A percentile compares a stretch with the other conserved stretches of the same genome.
Conservation (phyloP, 2,329 filamentous ascomycete species). For the Talaromyces verruculosus region DNA sequence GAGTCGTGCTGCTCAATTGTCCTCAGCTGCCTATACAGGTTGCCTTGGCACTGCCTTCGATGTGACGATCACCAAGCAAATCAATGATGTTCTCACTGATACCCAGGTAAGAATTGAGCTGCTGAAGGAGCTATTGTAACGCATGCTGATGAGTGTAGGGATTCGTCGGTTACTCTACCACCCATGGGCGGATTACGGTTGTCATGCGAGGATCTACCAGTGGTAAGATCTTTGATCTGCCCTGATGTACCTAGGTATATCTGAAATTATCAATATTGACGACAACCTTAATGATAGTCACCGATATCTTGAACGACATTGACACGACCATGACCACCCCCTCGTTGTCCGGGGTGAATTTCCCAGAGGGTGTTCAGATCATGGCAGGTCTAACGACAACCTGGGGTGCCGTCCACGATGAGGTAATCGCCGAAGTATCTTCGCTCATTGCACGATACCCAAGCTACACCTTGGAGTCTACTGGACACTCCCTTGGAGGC, state of each 20-base stretch:
- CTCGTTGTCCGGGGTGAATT: neutral
- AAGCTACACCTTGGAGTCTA: neutral
- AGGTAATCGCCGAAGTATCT: neutral
- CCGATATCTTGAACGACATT: neutral
- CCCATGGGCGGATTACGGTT: neutral
- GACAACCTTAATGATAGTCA: neutral
- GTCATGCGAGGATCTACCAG: neutral
- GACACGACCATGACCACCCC: neutral
- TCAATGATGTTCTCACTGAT: neutral
- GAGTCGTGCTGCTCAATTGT: neutral
- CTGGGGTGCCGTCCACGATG: neutral
- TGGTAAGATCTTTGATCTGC: neutral
- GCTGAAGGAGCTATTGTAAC: neutral
- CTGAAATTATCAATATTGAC: neutral
- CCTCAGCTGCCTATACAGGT: neutral
- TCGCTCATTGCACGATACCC: neutral
- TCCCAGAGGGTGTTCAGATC: neutral
- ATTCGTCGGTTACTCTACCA: neutral
- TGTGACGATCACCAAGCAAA: neutral
- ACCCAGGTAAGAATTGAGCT: neutral
- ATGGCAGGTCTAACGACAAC: neutral
- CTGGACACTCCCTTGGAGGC: constrained; percentile 33
- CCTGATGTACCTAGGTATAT: neutral
- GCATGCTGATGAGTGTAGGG: neutral
- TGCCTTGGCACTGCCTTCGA: neutral